Evolutionary conservation across 495 filamentous ascomycete species (phyloP).

Genomic region (Daldinia loculata): DNA sequence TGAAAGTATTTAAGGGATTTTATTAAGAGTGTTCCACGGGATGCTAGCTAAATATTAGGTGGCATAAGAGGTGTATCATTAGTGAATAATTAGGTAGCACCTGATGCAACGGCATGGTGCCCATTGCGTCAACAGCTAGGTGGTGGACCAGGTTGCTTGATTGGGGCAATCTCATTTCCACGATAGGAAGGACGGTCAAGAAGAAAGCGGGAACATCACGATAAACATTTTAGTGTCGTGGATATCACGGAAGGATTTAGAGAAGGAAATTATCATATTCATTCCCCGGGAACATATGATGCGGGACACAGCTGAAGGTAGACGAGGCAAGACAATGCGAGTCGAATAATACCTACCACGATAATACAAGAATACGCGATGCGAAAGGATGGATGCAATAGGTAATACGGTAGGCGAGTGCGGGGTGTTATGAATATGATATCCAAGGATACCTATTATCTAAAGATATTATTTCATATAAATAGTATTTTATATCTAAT

Average conservation of each 20-base stretch:
- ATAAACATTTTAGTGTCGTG: background rate
- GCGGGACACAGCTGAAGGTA: background rate
- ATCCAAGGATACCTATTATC: background rate
- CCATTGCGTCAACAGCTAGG: slow-evolving; percentile 21
- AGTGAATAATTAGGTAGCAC: background rate
- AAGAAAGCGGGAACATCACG: background rate
- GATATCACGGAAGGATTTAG: slow-evolving; percentile 3
- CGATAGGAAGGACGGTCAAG: slow-evolving; percentile 11
- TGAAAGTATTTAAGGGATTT: background rate
- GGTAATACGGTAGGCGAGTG: background rate
- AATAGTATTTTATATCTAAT: background rate
- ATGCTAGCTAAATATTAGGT: too few species aligned
- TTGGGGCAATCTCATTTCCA: slow-evolving; percentile 13
- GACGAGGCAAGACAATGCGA: background rate
- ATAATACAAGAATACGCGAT: background rate
- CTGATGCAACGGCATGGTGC: slow-evolving; percentile 27
- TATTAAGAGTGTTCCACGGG: background rate
- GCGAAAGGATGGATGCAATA: background rate
- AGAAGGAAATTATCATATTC: background rate
- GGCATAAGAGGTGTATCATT: background rate
- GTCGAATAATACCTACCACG: background rate
- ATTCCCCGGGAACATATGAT: background rate
- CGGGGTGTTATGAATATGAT: background rate
- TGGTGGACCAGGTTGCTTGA: slow-evolving; percentile 9
- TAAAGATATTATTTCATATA: background rate